These are phyloP conservation scores for Gracilaria vermiculophylla DNA, from an alignment of 23 red algal species.

Conservation along the genomic window DNA sequence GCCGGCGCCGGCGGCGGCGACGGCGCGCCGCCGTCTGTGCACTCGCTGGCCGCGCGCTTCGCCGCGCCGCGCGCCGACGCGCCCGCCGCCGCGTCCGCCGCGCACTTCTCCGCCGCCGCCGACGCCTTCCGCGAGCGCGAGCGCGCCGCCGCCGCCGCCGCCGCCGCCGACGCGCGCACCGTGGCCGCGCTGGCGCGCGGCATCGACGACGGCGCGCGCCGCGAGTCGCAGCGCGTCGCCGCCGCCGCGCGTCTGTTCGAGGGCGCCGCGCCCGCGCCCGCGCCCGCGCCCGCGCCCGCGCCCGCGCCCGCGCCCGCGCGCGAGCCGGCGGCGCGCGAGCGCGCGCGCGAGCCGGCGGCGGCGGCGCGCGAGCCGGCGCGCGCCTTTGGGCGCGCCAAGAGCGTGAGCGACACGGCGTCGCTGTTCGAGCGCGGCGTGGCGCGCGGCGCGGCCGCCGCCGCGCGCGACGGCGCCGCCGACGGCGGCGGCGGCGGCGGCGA, in stretches of 20 bases:
- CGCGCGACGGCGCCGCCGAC: neutral
- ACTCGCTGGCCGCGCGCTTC: neutral
- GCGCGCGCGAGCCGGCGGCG: neutral
- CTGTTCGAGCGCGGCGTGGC: constrained; percentile 22
- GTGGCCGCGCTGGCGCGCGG: neutral
- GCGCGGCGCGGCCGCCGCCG: no score
- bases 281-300: neutral
- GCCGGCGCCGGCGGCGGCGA: neutral
- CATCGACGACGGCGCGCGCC: neutral
- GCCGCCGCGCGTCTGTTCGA: neutral
- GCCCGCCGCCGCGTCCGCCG: neutral
- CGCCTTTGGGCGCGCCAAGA: neutral
- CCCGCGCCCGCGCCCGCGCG: neutral
- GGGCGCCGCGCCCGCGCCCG: neutral
- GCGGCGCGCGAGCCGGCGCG: neutral
- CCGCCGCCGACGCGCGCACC: neutral
- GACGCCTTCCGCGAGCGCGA: neutral
- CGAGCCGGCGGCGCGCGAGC: no score
- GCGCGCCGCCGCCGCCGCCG: neutral
- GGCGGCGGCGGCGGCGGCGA: no score
- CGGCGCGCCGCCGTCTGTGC: neutral
- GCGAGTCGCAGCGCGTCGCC: neutral
- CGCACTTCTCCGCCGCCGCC: neutral
- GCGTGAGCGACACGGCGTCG: neutral
- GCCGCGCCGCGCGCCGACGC: neutral